These are phyloP conservation scores for Neonectria coccinea DNA, from an alignment of 2,329 filamentous ascomycete species.

Conservation along the genomic window DNA sequence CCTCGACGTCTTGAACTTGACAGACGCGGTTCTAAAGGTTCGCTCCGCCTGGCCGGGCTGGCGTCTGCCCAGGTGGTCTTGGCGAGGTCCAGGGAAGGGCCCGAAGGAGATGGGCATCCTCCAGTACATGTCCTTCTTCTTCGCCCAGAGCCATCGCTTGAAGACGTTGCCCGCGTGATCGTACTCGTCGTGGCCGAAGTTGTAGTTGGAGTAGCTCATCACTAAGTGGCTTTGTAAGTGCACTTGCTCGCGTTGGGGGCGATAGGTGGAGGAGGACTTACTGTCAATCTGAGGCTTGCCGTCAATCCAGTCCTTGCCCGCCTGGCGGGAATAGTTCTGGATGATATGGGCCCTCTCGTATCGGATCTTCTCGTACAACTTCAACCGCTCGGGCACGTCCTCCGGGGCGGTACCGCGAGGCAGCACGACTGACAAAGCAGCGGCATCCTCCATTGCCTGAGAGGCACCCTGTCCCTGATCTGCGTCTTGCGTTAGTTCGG, in stretches of 20 bases:
- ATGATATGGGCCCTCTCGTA: constrained; percentile 68
- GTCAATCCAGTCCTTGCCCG: constrained; percentile 50
- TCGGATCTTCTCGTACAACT: constrained; percentile 69
- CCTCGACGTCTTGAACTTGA: constrained; percentile 63
- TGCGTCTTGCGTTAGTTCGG: constrained; percentile 6
- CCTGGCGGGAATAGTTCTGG: constrained; percentile 67
- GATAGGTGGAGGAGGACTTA: constrained; percentile 4
- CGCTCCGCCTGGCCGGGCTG: constrained; percentile 34
- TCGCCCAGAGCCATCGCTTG: constrained; percentile 34
- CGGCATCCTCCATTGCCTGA: constrained; percentile 76
- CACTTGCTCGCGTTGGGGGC: neutral
- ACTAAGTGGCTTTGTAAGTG: constrained; percentile 22
- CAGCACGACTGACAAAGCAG: constrained; percentile 68
- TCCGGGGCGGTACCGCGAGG: constrained; percentile 55
- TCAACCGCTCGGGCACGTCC: constrained; percentile 67
- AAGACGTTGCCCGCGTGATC: constrained; percentile 32
- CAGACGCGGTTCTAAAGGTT: constrained; percentile 58
- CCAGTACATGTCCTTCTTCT: constrained; percentile 32
- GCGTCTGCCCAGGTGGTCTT: constrained; percentile 22
- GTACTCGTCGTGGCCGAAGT: constrained; percentile 40
- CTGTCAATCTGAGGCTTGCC: constrained; percentile 32
- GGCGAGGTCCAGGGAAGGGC: constrained; percentile 36
- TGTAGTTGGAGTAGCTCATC: constrained; percentile 34
- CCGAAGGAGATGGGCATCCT: constrained; percentile 44
- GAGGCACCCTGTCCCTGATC: constrained; percentile 58